Percentiles rank a stretch among this genome's conserved stretches.
Evolutionary conservation across 2,329 filamentous ascomycete species (phyloP).

Genomic region (Colletotrichum trifolii): DNA sequence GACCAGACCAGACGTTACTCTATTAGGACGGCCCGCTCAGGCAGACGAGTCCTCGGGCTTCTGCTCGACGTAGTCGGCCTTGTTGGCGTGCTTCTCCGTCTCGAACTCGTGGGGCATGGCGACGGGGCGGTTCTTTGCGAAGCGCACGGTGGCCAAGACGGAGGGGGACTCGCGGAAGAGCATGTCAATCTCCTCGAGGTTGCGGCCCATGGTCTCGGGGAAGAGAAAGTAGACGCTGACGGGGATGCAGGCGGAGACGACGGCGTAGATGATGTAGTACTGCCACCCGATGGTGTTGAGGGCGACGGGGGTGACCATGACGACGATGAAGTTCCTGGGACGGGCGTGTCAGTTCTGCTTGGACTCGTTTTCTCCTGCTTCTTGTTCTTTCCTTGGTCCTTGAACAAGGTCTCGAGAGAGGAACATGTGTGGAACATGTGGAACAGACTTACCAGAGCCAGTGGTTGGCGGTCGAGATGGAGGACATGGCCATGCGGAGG

Average conservation of each 20-base stretch:
- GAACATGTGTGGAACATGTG: too few relatives aligned
- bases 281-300: constrained; percentile 62
- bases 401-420: too few relatives aligned
- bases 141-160: constrained; percentile 48
- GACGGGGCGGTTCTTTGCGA: constrained; percentile 48
- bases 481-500: constrained; percentile 64
- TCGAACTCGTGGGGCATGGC: constrained; percentile 45
- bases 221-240: constrained; percentile 57
- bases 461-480: constrained; percentile 65
- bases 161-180: constrained; percentile 55
- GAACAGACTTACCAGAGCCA: constrained; percentile 58
- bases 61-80: constrained; percentile 39
- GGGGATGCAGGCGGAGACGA: constrained; percentile 57
- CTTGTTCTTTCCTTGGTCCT: too few relatives aligned
- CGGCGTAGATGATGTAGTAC: constrained; percentile 63
- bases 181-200: constrained; percentile 57
- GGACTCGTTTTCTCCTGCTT: neutral
- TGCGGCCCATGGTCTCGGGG: constrained; percentile 63
- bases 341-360: constrained; percentile 15
- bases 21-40: neutral
- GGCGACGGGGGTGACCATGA: constrained; percentile 58
- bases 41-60: constrained; percentile 30
- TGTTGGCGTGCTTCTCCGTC: constrained; percentile 39
- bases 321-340: constrained; percentile 54
- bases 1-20: too few relatives aligned